phyloP scores from a whole-genome alignment of 2,329 filamentous ascomycete species.

The Neonectria neomacrospora region DNA sequence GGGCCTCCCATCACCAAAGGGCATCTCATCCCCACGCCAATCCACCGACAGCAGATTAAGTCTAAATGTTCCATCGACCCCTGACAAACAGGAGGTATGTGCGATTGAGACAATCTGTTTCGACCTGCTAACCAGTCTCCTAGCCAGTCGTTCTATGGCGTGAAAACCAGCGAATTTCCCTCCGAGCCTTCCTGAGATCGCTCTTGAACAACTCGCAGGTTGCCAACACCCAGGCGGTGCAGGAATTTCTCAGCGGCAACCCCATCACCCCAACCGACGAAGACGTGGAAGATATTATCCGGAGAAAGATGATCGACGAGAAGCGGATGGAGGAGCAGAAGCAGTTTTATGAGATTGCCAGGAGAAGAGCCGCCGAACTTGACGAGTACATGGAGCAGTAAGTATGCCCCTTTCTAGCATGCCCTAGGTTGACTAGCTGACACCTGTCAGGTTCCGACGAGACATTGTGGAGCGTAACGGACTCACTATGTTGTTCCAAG shows the following conservation, averaged over 20 bases:
- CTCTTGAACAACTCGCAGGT: slow-evolving; percentile 87
- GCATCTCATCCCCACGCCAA: slow-evolving; percentile 44
- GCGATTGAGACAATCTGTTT: not conserved
- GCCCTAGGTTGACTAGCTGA: slow-evolving; percentile 32
- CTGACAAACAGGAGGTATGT: slow-evolving; percentile 44
- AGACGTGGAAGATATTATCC: slow-evolving; percentile 82
- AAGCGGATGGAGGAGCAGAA: slow-evolving; percentile 92
- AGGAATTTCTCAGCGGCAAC: slow-evolving; percentile 82
- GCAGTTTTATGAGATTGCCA: slow-evolving; percentile 94
- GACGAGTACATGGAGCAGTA: slow-evolving; percentile 98
- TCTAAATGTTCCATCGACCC: slow-evolving; percentile 36
- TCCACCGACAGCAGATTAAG: slow-evolving; percentile 48
- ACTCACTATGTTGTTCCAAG: slow-evolving; percentile 89
- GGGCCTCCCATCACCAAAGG: slow-evolving; percentile 45
- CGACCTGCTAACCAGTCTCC: slow-evolving; percentile 39
- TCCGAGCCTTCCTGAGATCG: slow-evolving; percentile 89
- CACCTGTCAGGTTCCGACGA: slow-evolving; percentile 65
- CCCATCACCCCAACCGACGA: slow-evolving; percentile 81
- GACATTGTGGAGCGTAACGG: slow-evolving; percentile 80
- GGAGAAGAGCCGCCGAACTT: slow-evolving; percentile 88
- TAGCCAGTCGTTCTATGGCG: slow-evolving; percentile 76
- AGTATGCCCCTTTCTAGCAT: slow-evolving; percentile 43
- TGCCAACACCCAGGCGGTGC: slow-evolving; percentile 83
- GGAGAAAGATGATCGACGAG: slow-evolving; percentile 84
- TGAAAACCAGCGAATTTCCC: slow-evolving; percentile 89